Evolutionary conservation across 306 rosid genomes (phyloP), one percentile per base, ranked within the genome.

Genomic region (Prunus padus): DNA sequence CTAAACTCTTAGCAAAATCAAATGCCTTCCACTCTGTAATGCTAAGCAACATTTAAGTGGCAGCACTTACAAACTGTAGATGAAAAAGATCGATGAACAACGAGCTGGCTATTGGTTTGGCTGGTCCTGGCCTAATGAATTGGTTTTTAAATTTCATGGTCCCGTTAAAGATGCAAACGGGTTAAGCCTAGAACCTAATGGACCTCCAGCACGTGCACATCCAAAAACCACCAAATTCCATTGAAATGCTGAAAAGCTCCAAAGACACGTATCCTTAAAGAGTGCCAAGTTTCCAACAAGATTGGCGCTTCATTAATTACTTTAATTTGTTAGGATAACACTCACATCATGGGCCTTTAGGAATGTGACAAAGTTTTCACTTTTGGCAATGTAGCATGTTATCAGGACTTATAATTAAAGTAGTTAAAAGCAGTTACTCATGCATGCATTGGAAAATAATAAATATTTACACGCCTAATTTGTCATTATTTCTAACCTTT

Each of bases 201-300:
- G n/a, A 25, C 12, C 75, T 33, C 75, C 20, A 71, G 13, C 65
- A 54, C 65, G 54, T 54, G 64, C n/a, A n/a, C n/a, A n/a, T 26
- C 60, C 45, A 49, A 18, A 50, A 50, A 50, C 63, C 74, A 30
- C 19, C 28, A 51, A 70, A 52, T 51, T 47, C 25, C 26, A 12
- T 18, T 19, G 51, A 33, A 20, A 54, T 54, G 75, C n/a, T 52
- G 75, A 71, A 54, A 33, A 71, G 37, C 75, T 33, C 20, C 47
- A 31, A 30, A 4, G n/a, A 15, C 16, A 33, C 4, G 8, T 18
- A 33, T 11, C 75, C 15, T 31, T 1, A 7, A 52, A 50, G 26
- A 19, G 75, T 71, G 22, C 65, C 75, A n/a, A n/a, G n/a, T n/a
- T n/a, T n/a, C n/a, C n/a, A 54, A 33, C 65, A 33, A 10, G 5